Evolutionary conservation across 257 asterid genomes (phyloP).

Genomic region (Capsicum baccatum): DNA sequence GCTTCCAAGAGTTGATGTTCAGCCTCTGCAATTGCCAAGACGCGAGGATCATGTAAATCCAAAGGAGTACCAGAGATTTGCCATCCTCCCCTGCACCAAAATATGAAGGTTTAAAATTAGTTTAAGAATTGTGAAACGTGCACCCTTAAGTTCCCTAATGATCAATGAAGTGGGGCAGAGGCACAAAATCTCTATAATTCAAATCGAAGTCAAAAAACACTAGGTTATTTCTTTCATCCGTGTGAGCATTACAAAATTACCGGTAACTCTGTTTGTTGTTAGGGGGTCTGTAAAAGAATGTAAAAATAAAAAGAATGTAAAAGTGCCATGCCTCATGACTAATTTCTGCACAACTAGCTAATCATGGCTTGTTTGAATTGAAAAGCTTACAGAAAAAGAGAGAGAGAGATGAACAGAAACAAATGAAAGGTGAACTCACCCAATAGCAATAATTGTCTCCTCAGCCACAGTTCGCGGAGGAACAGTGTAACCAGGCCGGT

Average conservation of each 20-base stretch:
- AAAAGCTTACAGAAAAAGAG: not conserved
- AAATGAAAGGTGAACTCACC: constrained; percentile 53
- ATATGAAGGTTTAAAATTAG: constrained; percentile 29
- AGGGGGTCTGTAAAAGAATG: not conserved
- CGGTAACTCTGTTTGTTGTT: not conserved
- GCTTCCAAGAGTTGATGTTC: constrained; percentile 93
- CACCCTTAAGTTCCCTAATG: not conserved
- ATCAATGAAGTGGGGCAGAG: not conserved
- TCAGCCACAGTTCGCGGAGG: constrained; percentile 77
- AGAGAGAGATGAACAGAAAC: not conserved
- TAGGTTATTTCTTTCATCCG: not conserved
- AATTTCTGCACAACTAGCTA: not conserved
- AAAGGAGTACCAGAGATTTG: constrained; percentile 93
- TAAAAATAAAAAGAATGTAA: not conserved
- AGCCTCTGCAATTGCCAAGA: constrained; percentile 93
- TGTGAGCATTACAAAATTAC: not conserved
- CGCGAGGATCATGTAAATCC: constrained; percentile 89
- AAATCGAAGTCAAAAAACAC: not conserved
- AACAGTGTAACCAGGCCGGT: constrained; percentile 89
- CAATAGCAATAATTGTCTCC: constrained; percentile 87
- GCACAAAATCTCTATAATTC: not conserved
- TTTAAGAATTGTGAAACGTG: not conserved
- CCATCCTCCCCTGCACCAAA: constrained; percentile 85
- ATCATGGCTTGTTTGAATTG: not conserved
- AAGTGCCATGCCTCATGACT: not conserved